A percentile compares a stretch with the other conserved stretches of the same genome.
Evolutionary conservation across 768 basidiomycete genomes (phyloP).

Genomic region (Amanita exitialis): DNA sequence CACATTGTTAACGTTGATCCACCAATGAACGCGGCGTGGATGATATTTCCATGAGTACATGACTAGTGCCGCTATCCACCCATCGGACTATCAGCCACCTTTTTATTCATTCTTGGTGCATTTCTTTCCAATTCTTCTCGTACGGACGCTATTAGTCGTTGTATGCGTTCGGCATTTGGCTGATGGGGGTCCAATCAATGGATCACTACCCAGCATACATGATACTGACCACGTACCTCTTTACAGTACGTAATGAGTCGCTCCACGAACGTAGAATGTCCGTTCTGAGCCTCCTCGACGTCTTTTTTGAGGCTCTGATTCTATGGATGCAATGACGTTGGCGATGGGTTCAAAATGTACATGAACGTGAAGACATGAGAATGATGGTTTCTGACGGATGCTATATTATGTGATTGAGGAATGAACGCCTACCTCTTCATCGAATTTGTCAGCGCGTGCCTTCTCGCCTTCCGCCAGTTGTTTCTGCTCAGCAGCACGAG

Average conservation of each 20-base stretch:
- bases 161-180: conserved; percentile 79
- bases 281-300: conserved; percentile 70
- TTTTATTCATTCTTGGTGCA: conserved; percentile 33
- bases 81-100: conserved; percentile 31
- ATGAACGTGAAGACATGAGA: conserved; percentile 8
- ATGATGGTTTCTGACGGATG: conserved; percentile 9
- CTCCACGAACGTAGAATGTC: conserved; percentile 73
- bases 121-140: conserved; percentile 79
- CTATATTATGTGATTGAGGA: neutral
- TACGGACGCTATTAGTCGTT: conserved; percentile 69
- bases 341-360: neutral
- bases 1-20: neutral
- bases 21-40: neutral
- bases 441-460: conserved; percentile 50
- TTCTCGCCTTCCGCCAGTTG: conserved; percentile 75
- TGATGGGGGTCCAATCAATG: conserved; percentile 17
- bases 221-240: conserved; percentile 46
- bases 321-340: conserved; percentile 23
- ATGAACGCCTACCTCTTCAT: conserved; percentile 57
- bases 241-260: conserved; percentile 80
- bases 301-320: conserved; percentile 63
- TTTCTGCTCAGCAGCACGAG: conserved; percentile 81
- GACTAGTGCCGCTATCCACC: conserved; percentile 27
- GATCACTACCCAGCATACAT: neutral
- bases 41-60: conserved; percentile 7